Conservation (phyloP, 805 yeast genomes). For the Saccharomyces eubayanus region DNA sequence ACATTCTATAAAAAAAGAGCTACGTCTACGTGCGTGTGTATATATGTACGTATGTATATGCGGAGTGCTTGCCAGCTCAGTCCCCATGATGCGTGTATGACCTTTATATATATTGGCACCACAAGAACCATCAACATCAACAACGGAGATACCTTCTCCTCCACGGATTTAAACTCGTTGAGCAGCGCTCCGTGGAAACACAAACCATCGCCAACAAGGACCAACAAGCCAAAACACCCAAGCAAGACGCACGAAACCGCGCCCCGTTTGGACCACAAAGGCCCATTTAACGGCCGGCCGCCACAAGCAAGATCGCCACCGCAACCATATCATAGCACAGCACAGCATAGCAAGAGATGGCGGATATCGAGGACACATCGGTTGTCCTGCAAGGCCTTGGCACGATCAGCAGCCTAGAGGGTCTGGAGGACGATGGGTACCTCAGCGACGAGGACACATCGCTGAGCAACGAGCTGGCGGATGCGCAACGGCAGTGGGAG, state of each 20-base stretch:
- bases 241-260: background rate
- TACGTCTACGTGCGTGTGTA: background rate
- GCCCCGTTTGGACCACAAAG: background rate
- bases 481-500: constrained; percentile 69
- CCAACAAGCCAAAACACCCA: background rate
- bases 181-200: background rate
- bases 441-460: background rate
- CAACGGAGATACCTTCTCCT: background rate
- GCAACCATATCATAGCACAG: background rate
- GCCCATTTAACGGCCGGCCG: background rate
- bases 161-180: background rate
- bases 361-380: background rate
- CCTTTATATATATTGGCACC: background rate
- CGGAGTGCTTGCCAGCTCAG: background rate
- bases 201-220: background rate
- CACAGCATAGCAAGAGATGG: background rate
- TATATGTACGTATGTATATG: background rate
- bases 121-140: background rate
- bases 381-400: background rate
- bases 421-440: constrained; percentile 1
- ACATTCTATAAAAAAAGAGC: background rate
- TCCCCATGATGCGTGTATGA: background rate
- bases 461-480: constrained; percentile 24
- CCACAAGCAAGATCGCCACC: background rate
- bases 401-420: constrained; percentile 1